Evolutionary conservation across 2,329 filamentous ascomycete genomes (phyloP).

Genomic region (Trichoderma endophyticum): DNA sequence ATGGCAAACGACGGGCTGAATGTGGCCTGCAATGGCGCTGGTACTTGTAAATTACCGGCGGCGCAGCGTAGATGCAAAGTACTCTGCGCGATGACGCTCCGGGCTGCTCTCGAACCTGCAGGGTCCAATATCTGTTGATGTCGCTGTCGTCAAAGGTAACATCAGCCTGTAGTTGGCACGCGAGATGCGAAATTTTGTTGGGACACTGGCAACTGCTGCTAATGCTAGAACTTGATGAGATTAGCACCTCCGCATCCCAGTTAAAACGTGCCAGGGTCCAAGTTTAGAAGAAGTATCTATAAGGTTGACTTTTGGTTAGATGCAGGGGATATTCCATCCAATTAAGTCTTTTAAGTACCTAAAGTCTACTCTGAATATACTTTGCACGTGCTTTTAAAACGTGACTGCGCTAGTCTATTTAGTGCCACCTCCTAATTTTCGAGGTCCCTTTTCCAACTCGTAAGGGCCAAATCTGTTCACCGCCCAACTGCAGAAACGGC

Average conservation of each 20-base stretch:
- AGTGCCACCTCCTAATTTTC: background rate
- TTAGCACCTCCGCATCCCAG: background rate
- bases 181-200: constrained; percentile 17
- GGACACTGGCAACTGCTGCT: background rate
- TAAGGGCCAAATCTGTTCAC: background rate
- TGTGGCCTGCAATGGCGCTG: background rate
- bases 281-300: background rate
- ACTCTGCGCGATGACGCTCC: background rate
- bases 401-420: background rate
- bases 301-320: background rate
- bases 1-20: background rate
- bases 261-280: background rate
- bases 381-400: constrained; percentile 14
- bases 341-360: accelerated
- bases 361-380: background rate
- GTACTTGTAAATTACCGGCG: background rate
- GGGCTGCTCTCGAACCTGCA: background rate
- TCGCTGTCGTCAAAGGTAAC: background rate
- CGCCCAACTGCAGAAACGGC: background rate
- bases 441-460: background rate
- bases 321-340: no score
- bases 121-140: constrained; percentile 9
- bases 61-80: background rate
- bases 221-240: background rate
- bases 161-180: background rate